Evolutionary conservation across 2,329 filamentous ascomycete species (phyloP).

Genomic region (Fusarium acutatum): DNA sequence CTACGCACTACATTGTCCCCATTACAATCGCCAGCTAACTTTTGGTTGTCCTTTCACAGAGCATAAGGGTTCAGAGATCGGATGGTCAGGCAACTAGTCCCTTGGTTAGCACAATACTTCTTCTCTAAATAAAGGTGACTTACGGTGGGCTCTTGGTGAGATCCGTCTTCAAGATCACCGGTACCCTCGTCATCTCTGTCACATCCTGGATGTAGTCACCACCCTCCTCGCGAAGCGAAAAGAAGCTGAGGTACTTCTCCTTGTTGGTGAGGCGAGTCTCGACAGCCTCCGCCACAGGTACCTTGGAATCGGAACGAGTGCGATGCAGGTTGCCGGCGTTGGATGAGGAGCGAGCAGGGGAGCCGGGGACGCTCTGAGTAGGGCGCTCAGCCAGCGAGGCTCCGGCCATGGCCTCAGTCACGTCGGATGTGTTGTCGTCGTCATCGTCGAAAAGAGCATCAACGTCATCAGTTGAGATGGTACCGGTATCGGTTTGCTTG

Average conservation of each 20-base stretch:
- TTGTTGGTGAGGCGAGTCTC: slow-evolving; percentile 88
- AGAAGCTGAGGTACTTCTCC: slow-evolving; percentile 93
- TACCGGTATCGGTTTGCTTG: slow-evolving; percentile 93
- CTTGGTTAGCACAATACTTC: slow-evolving; percentile 33
- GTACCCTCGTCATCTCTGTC: slow-evolving; percentile 95
- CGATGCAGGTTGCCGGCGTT: slow-evolving; percentile 77
- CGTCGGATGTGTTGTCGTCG: slow-evolving; percentile 85
- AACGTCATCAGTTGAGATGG: slow-evolving; percentile 90
- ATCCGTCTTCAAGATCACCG: slow-evolving; percentile 98
- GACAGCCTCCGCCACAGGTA: slow-evolving; percentile 76
- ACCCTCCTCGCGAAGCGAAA: slow-evolving; percentile 88
- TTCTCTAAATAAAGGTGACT: slow-evolving; percentile 57
- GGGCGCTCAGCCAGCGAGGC: slow-evolving; percentile 89
- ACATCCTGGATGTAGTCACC: slow-evolving; percentile 99
- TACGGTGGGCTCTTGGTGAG: slow-evolving; percentile 99
- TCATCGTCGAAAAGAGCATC: slow-evolving; percentile 97
- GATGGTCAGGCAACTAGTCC: slow-evolving; percentile 78
- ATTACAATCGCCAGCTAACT: slow-evolving; percentile 16
- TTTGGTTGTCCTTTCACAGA: slow-evolving; percentile 50
- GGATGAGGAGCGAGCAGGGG: slow-evolving; percentile 80
- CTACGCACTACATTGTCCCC: slow-evolving; percentile 11
- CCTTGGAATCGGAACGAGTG: slow-evolving; percentile 93
- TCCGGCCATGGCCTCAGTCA: slow-evolving; percentile 90
- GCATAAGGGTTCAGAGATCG: slow-evolving; percentile 84
- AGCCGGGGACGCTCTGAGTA: slow-evolving; percentile 94